A percentile compares a stretch with the other conserved stretches of the same genome.
phyloP scores from a whole-genome alignment of 768 basidiomycete species.

The Kwoniella dendrophila region DNA sequence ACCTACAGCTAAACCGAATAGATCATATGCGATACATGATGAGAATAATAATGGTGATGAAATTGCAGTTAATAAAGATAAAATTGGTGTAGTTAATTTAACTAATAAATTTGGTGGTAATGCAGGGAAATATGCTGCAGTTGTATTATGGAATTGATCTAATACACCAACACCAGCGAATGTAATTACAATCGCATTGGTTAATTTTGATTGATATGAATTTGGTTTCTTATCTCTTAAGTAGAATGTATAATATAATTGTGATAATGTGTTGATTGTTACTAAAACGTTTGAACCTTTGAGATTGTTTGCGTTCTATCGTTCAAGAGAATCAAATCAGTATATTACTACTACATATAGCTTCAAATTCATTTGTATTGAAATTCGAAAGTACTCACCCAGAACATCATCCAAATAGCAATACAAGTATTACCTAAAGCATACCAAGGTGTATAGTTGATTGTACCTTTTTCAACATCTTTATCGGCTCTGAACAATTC shows the following conservation, averaged over 20 bases:
- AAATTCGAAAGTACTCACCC: constrained; percentile 36
- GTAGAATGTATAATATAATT: constrained; percentile 47
- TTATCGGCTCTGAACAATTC: constrained; percentile 40
- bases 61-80: constrained; percentile 41
- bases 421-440: constrained; percentile 48
- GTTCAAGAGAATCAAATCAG: neutral
- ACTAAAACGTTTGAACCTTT: constrained; percentile 48
- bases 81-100: constrained; percentile 35
- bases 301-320: constrained; percentile 46
- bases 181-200: constrained; percentile 47
- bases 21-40: constrained; percentile 43
- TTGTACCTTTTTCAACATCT: constrained; percentile 36
- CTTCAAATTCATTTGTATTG: neutral
- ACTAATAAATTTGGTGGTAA: constrained; percentile 42
- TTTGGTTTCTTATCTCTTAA: constrained; percentile 33
- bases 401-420: constrained; percentile 50
- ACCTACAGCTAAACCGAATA: constrained; percentile 44
- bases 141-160: constrained; percentile 50
- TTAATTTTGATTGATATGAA: constrained; percentile 46
- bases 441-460: constrained; percentile 46
- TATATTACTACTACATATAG: too few species aligned
- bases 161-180: constrained; percentile 52
- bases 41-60: constrained; percentile 43
- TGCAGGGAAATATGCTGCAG: constrained; percentile 43
- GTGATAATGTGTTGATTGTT: constrained; percentile 49